These are phyloP conservation scores for Colletotrichum australisinense DNA, from an alignment of 2,329 filamentous ascomycete species.

Conservation along the genomic window DNA sequence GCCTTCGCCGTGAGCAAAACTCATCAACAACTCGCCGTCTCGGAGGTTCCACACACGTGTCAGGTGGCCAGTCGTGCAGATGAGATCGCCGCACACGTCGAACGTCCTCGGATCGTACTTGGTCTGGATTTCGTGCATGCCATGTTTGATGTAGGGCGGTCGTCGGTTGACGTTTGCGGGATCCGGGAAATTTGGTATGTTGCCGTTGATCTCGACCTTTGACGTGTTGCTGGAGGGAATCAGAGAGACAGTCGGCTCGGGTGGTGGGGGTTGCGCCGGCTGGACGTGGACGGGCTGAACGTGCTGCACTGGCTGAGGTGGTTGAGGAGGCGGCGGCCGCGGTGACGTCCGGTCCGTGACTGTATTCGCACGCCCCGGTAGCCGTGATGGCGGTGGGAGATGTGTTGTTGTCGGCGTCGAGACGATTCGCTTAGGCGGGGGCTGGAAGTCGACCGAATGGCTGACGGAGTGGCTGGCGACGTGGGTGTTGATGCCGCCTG, in stretches of 20 bases:
- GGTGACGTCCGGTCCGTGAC: constrained; percentile 56
- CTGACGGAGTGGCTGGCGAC: constrained; percentile 40
- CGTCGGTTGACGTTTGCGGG: constrained; percentile 85
- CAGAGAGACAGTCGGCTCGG: constrained; percentile 53
- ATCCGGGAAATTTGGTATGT: constrained; percentile 74
- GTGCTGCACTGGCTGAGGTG: constrained; percentile 16
- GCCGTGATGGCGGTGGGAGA: constrained; percentile 38
- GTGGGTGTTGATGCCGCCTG: constrained; percentile 42
- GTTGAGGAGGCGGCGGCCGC: constrained; percentile 32
- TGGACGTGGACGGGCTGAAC: constrained; percentile 11
- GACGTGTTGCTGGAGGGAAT: constrained; percentile 43
- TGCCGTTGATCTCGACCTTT: constrained; percentile 59
- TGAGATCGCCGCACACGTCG: constrained; percentile 87
- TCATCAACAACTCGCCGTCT: constrained; percentile 85
- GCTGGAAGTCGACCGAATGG: constrained; percentile 33
- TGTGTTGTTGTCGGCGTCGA: constrained; percentile 36
- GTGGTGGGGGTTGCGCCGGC: constrained; percentile 35
- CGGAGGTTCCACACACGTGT: constrained; percentile 90
- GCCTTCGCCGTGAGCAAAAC: constrained; percentile 84
- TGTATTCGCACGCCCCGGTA: constrained; percentile 46
- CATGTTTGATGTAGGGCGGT: constrained; percentile 79
- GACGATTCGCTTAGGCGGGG: constrained; percentile 41
- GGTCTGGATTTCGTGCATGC: constrained; percentile 80
- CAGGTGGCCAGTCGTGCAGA: constrained; percentile 87
- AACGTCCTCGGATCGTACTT: constrained; percentile 90